Evolutionary conservation across 164 flowering plant species (phyloP).

Genomic region (Nymphaea colorata): DNA sequence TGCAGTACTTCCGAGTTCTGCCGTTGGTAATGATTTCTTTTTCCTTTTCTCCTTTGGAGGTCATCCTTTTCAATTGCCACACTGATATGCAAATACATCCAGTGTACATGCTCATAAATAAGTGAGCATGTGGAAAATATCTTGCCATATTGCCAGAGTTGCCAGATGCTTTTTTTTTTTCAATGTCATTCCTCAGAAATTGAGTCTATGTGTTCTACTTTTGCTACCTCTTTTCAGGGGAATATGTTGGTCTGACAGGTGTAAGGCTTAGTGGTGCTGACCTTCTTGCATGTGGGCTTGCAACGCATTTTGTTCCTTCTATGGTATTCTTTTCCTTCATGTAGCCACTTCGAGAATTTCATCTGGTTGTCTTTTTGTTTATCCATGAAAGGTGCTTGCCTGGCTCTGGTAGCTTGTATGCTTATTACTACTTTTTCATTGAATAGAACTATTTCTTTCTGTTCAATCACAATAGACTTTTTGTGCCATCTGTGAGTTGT

Average conservation of each 20-base stretch:
- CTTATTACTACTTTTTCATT: neutral
- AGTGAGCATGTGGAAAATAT: too few species aligned
- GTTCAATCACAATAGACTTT: neutral
- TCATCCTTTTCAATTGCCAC: too few species aligned
- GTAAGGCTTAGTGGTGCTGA: conserved; percentile 88
- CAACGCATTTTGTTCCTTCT: conserved; percentile 81
- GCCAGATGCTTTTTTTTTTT: too few species aligned
- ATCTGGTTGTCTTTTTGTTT: neutral
- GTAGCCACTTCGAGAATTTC: neutral
- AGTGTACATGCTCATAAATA: too few species aligned
- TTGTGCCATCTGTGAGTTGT: neutral
- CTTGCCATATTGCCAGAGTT: too few species aligned
- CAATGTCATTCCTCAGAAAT: too few species aligned
- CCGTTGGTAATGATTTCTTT: too few species aligned
- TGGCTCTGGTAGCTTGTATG: neutral
- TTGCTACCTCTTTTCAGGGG: conserved; percentile 38
- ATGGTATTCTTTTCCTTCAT: conserved; percentile 20
- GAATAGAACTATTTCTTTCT: neutral
- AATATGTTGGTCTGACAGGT: conserved; percentile 91
- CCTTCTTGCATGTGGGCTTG: conserved; percentile 94
- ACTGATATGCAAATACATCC: too few species aligned
- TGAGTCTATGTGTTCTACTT: too few species aligned
- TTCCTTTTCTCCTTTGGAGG: too few species aligned
- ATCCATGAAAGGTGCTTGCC: neutral
- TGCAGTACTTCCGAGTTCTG: neutral